Conservation (phyloP, 169 alveolate genomes). For the Neospora caninum region DNA sequence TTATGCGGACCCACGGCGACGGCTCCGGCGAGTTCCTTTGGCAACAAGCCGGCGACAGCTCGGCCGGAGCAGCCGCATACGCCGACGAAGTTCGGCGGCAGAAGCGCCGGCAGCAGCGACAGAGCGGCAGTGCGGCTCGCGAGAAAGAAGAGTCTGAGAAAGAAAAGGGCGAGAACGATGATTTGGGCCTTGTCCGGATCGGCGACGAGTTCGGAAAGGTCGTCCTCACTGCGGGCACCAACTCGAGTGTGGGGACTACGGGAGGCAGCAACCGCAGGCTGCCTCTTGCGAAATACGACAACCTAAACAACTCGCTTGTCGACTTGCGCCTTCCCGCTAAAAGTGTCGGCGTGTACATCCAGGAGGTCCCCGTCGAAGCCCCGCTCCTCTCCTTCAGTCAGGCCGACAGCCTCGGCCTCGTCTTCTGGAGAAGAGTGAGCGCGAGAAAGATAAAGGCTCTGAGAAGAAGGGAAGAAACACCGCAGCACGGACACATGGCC, state of each 20-base stretch:
- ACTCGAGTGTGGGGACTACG: background rate
- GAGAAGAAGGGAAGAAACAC: too few relatives aligned
- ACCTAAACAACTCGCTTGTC: background rate
- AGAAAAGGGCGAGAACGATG: background rate
- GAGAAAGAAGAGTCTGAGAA: background rate
- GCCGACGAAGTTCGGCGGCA: background rate
- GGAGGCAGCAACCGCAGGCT: conserved; percentile 1
- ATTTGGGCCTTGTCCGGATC: background rate
- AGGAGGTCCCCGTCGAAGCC: conserved; percentile 20
- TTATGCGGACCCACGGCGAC: background rate
- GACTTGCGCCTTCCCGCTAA: conserved; percentile 8
- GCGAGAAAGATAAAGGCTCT: background rate
- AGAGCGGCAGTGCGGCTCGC: background rate
- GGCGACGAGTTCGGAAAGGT: background rate
- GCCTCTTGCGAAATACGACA: conserved; percentile 2
- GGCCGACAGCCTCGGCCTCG: background rate
- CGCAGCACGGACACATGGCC: background rate
- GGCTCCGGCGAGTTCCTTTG: background rate
- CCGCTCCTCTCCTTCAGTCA: background rate
- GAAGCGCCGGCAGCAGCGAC: background rate
- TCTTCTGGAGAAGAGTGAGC: conserved; percentile 16
- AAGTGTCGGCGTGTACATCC: background rate
- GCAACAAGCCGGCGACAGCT: background rate
- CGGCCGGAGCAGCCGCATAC: background rate
- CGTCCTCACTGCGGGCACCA: background rate